Conservation (phyloP, 2,329 filamentous ascomycete genomes). For the Fusarium sp. region DNA sequence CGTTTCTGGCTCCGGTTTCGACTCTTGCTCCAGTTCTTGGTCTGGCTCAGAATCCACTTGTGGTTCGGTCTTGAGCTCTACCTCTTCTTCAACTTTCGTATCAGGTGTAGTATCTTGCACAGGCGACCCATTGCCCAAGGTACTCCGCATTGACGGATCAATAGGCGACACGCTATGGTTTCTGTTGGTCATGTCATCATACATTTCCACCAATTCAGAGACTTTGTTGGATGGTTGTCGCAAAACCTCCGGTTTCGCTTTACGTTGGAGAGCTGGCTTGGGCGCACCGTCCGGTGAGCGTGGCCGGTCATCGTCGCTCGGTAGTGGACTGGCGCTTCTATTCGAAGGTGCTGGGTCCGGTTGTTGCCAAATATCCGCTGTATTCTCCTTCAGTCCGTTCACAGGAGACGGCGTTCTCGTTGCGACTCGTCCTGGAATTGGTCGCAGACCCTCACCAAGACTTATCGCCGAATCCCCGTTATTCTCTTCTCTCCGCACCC, state of each 20-base stretch:
- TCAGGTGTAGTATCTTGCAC: slow-evolving; percentile 14
- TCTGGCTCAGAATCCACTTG: background rate
- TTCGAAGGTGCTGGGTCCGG: slow-evolving; percentile 16
- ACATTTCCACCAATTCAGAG: slow-evolving; percentile 62
- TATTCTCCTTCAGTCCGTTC: slow-evolving; percentile 24
- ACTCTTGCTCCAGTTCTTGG: background rate
- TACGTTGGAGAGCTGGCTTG: slow-evolving; percentile 27
- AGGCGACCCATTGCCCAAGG: slow-evolving; percentile 16
- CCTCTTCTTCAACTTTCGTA: background rate
- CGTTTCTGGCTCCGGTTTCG: background rate
- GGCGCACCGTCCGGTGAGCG: slow-evolving; percentile 37
- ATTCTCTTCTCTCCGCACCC: slow-evolving; percentile 33
- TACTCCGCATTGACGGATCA: slow-evolving; percentile 33
- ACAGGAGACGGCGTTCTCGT: slow-evolving; percentile 29
- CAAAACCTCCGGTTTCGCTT: slow-evolving; percentile 16
- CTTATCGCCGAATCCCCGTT: slow-evolving; percentile 48
- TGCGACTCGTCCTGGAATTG: slow-evolving; percentile 15
- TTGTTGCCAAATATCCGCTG: slow-evolving; percentile 37
- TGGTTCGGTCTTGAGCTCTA: background rate
- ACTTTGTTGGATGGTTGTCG: slow-evolving; percentile 57
- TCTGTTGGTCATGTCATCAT: slow-evolving; percentile 57
- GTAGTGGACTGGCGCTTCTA: slow-evolving; percentile 22
- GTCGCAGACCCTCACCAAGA: slow-evolving; percentile 39
- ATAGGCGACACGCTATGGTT: slow-evolving; percentile 36
- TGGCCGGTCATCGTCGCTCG: slow-evolving; percentile 25